Conservation (phyloP, 2,329 filamentous ascomycete species). For the Beauveria pseudobassiana region DNA sequence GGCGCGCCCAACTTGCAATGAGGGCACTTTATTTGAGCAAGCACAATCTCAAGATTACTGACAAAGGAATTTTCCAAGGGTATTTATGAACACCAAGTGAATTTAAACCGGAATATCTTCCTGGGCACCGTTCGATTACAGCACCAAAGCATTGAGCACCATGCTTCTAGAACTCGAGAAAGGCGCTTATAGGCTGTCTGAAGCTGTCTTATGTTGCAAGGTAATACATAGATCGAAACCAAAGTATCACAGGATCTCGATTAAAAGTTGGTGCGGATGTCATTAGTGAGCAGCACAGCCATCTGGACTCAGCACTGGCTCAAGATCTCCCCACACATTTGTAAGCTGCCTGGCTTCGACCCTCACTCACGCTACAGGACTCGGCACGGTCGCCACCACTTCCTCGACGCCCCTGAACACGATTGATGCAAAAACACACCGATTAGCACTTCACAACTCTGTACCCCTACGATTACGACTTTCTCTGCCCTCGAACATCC, state of each 20-base stretch:
- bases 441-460: not conserved
- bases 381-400: not conserved
- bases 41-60: too few relatives aligned
- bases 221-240: not conserved
- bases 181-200: not conserved
- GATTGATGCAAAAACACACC: not conserved
- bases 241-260: too few relatives aligned
- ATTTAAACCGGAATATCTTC: too few relatives aligned
- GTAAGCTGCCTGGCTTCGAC: constrained; percentile 4
- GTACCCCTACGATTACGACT: not conserved
- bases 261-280: not conserved
- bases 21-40: too few relatives aligned
- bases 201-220: not conserved
- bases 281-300: not conserved
- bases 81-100: too few relatives aligned
- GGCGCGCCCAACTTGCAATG: too few relatives aligned
- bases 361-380: not conserved
- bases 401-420: not conserved
- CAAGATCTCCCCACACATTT: constrained; percentile 3
- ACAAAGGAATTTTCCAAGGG: too few relatives aligned
- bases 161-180: not conserved
- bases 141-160: not conserved
- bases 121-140: too few relatives aligned
- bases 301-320: not conserved
- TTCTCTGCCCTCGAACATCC: not conserved